These are phyloP conservation scores for Arachis monticola DNA, from an alignment of 331 rosid species.

Conservation along the genomic window DNA sequence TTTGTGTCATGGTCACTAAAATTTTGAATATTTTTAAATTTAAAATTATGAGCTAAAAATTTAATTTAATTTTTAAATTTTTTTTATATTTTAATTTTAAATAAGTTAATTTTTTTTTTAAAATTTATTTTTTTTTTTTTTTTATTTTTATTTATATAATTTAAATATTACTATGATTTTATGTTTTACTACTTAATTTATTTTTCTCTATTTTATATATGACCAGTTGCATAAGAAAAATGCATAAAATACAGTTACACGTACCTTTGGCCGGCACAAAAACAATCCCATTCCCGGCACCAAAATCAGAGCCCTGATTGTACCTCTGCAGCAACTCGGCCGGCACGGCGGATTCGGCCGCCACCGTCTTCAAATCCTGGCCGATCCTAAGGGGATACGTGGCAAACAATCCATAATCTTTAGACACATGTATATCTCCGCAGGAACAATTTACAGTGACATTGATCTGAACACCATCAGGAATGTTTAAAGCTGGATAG, in stretches of 20 bases:
- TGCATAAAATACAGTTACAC: not conserved
- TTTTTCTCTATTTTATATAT: too few species aligned
- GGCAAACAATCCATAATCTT: conserved; percentile 45
- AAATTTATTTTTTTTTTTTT: too few species aligned
- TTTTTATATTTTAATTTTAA: too few species aligned
- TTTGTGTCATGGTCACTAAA: too few species aligned
- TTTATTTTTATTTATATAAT: too few species aligned
- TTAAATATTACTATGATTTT: too few species aligned
- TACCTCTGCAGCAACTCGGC: conserved; percentile 43
- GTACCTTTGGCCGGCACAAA: conserved; percentile 64
- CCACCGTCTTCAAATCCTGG: conserved; percentile 33
- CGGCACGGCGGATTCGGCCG: conserved; percentile 41
- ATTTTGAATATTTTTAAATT: too few species aligned
- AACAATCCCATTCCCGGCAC: conserved; percentile 35
- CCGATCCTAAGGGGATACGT: conserved; percentile 44
- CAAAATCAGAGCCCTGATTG: conserved; percentile 43
- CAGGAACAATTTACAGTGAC: conserved; percentile 58
- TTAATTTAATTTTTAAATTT: too few species aligned
- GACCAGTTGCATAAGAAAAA: too few species aligned
- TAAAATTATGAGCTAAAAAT: too few species aligned
- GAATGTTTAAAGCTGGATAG: not conserved
- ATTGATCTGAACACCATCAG: conserved; percentile 15
- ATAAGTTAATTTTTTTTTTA: too few species aligned
- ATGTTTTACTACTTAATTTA: too few species aligned
- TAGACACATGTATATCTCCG: conserved; percentile 48